phyloP scores from a whole-genome alignment of 2,329 filamentous ascomycete species.

The Fusarium sp. region DNA sequence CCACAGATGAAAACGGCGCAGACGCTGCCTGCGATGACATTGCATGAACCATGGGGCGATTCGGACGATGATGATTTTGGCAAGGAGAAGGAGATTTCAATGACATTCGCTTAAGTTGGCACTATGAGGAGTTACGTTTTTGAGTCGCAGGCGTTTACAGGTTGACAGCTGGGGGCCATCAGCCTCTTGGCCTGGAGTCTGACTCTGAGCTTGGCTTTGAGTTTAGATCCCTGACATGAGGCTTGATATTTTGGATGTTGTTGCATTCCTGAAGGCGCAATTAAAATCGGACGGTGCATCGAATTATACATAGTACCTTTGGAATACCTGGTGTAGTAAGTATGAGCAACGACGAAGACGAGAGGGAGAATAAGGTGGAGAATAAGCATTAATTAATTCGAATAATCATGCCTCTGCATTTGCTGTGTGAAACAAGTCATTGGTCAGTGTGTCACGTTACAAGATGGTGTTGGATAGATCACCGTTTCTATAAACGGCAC shows the following conservation, averaged over 20 bases:
- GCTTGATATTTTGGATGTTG: slow-evolving; percentile 34
- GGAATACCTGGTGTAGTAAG: slow-evolving; percentile 21
- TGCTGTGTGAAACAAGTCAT: slow-evolving; percentile 1
- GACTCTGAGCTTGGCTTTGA: neutral
- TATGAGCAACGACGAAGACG: slow-evolving; percentile 28
- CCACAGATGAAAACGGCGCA: slow-evolving; percentile 56
- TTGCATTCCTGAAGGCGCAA: slow-evolving; percentile 34
- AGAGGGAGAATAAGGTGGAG: neutral
- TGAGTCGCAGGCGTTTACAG: slow-evolving; percentile 32
- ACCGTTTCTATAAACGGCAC: slow-evolving; percentile 39
- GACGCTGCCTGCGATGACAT: slow-evolving; percentile 64
- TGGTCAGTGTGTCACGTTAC: slow-evolving; percentile 12
- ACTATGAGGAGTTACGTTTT: slow-evolving; percentile 18
- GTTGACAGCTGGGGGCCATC: slow-evolving; percentile 8
- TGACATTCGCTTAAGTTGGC: slow-evolving; percentile 78
- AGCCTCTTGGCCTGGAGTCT: neutral
- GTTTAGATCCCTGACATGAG: slow-evolving; percentile 20
- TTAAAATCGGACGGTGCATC: slow-evolving; percentile 29
- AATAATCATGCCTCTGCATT: slow-evolving; percentile 7
- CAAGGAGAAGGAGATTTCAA: slow-evolving; percentile 79
- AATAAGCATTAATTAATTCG: slow-evolving; percentile 13
- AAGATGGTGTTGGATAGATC: neutral
- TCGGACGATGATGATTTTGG: slow-evolving; percentile 77
- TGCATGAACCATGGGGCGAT: slow-evolving; percentile 78
- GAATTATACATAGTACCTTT: slow-evolving; percentile 25